Evolutionary conservation across 495 filamentous ascomycete species (phyloP), one percentile per base, ranked within the genome.

Genomic region (Chaetomium cochliodes): DNA sequence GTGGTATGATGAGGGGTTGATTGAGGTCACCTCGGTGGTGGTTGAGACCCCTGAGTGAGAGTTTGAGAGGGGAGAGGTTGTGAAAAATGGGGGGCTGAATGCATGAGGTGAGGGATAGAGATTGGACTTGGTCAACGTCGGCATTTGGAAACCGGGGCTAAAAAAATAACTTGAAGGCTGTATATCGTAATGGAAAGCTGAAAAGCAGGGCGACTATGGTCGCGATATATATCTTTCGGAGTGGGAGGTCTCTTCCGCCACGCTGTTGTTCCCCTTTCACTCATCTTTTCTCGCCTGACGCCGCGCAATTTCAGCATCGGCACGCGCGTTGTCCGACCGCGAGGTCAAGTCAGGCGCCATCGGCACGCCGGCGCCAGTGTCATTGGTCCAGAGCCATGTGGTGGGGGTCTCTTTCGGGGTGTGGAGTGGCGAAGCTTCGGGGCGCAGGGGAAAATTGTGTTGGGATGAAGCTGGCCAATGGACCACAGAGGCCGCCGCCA

Each of bases 341-440:
- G 7, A 50, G 42, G n/a, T 41, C n/a, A n/a, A 16, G 58, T 60
- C 58, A 60, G 58, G 58, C 46, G 44, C 23, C 44, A 33, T 30
- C 9, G 46, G 26, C 46, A 47, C 44, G n/a, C 15, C 15, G 26
- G 28, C n/a, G n/a, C 2, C 30, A 5, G 41, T 37, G 20, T 60
- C 44, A 51, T 60, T 60, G 58, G 58, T 2, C n/a, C 13, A 41
- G n/a, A 39, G 20, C 58, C 58, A 60, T 47, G 58, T 60, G 58
- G 18, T 37, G 20, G 30, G 25, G n/a, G 16, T 46, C 25, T 44
- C 20, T 23, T 23, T 12, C 41, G 28, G 0, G n/a, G 58, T 57
- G 39, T 26, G 57, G 42, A 5, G 46, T 39, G 58, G 58, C 58
- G 58, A 23, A 51, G 58, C 46, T 37, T 51, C 25, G 58, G 58